Evolutionary conservation across 305 asterid genomes (phyloP).

Genomic region (Solanum hybrid): DNA sequence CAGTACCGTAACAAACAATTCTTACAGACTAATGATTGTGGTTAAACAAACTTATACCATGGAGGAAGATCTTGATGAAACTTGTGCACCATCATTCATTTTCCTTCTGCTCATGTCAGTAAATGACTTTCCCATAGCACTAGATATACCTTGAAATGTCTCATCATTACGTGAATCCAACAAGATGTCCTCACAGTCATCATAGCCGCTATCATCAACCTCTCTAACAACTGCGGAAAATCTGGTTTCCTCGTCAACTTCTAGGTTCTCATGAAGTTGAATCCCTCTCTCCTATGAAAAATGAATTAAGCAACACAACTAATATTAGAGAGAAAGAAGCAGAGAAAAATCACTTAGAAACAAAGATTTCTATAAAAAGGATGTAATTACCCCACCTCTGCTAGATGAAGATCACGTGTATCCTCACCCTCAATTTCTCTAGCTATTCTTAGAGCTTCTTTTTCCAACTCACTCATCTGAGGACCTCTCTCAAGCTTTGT

Average conservation of each 20-base stretch:
- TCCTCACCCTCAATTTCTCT: conserved; percentile 94
- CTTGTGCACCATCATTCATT: conserved; percentile 29
- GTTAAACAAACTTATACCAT: conserved; percentile 26
- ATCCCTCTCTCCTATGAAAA: conserved; percentile 75
- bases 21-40: neutral
- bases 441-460: conserved; percentile 77
- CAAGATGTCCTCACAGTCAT: conserved; percentile 56
- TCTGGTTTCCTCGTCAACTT: conserved; percentile 85
- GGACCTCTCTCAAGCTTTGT: conserved; percentile 94
- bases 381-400: conserved; percentile 52
- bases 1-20: neutral
- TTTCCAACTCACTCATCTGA: conserved; percentile 74
- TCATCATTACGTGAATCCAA: conserved; percentile 68
- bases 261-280: conserved; percentile 50
- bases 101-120: conserved; percentile 26
- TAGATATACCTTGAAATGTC: conserved; percentile 65
- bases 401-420: conserved; percentile 85
- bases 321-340: neutral
- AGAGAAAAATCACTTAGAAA: neutral
- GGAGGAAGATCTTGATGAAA: conserved; percentile 34
- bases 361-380: neutral
- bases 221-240: conserved; percentile 69
- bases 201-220: conserved; percentile 72
- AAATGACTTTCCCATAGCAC: conserved; percentile 27
- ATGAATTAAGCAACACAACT: neutral